Base-by-base conservation (phyloP, 164 flowering plant genomes). In the Piper betle region DNA sequence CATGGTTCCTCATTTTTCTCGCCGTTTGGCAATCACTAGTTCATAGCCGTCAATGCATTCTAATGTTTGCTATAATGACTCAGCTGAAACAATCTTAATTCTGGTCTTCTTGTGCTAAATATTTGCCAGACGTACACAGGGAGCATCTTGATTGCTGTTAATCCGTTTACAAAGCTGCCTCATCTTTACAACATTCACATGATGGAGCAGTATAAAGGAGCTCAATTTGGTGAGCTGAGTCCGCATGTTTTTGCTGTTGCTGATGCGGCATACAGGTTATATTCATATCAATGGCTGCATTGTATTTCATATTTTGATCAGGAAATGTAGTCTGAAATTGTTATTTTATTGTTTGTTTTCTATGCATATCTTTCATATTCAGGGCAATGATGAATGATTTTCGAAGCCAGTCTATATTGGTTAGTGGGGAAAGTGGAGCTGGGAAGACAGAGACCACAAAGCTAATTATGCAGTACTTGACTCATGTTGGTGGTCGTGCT, bases 181-280 rank as follows among this genome's bases (percentile, higher is more conserved):
- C 99, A 94, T 78, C 84, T 94, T 6, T 94, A 94, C 69, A 78
- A 91, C 73, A 76, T 70, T 25, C 87, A 94, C 73, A 94, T 94
- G 99, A 94, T 94, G 99, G 96, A 88, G 75, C 92, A 85, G 66
- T 94, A 94, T 59, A 94, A 85, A 71, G 99, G 97, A 62, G 91
- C 88, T 68, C 85, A 78, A 25, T 82, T 94, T 80, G 99, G 99
- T 15, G 91, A 86, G 80, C 80, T 93, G 52, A 90, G 96, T 66
- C 99, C 99, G 55, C 99, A 94, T 81, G 99, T 88, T 43, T 94
- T 94, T 91, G 99, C 99, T 20, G 99, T 94, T 33, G 95, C 99
- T 73, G 99, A 94, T 85, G 91, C 90, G 40, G 81, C 97, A 33
- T 94, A 91, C 75, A 94, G 99, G 99, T 92, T 53, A 55, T 33